Conservation (phyloP, 2,329 filamentous ascomycete genomes). For the Monosporascus sp. region DNA sequence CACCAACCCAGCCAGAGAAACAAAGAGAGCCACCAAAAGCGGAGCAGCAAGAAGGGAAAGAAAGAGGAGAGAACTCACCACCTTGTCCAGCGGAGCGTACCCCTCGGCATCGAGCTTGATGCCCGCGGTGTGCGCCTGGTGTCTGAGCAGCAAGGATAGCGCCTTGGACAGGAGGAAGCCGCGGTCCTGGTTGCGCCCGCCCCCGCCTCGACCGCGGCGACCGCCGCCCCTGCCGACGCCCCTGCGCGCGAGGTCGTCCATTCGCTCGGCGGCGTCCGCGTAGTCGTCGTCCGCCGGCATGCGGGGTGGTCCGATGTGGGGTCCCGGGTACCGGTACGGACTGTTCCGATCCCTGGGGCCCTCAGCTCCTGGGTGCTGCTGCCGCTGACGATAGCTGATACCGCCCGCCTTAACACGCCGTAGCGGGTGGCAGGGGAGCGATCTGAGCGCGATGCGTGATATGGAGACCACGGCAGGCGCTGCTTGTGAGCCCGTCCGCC, state of each 20-base stretch:
- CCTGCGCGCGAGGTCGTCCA: slow-evolving; percentile 10
- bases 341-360: no score
- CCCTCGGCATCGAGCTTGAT: slow-evolving; percentile 55
- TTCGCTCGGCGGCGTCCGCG: slow-evolving; percentile 6
- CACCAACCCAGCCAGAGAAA: background rate
- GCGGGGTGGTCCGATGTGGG: background rate
- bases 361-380: no score
- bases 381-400: no score
- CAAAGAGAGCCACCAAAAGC: background rate
- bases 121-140: slow-evolving; percentile 52
- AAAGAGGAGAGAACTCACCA: slow-evolving; percentile 41
- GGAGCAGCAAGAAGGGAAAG: slow-evolving; percentile 1
- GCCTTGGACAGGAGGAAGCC: slow-evolving; percentile 48
- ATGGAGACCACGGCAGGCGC: no score
- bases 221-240: slow-evolving; percentile 18
- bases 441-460: no score
- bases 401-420: no score
- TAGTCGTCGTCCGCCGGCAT: slow-evolving; percentile 3
- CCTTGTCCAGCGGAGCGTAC: slow-evolving; percentile 51
- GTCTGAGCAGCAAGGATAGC: slow-evolving; percentile 48
- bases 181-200: slow-evolving; percentile 31
- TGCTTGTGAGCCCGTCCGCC: no score
- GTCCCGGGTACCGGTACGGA: no score
- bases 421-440: no score
- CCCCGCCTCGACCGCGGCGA: slow-evolving; percentile 25